Percentiles rank a stretch among this genome's conserved stretches.
These are phyloP conservation scores for Castanea sativa DNA, from an alignment of 306 rosid species.

Conservation along the genomic window DNA sequence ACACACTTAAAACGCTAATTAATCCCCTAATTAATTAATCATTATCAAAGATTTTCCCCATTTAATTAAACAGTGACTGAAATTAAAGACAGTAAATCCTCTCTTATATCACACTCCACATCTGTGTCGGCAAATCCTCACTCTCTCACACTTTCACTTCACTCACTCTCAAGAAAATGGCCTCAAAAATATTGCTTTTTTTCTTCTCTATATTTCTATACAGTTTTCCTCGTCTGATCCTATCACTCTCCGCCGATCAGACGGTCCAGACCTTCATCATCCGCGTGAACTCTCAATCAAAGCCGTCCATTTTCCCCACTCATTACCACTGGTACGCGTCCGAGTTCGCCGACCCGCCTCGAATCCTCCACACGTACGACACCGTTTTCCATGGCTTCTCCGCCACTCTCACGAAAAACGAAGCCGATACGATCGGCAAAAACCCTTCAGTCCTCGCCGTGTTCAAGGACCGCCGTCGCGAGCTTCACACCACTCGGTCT, in stretches of 20 bases:
- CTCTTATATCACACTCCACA: conserved; percentile 18
- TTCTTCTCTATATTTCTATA: conserved; percentile 19
- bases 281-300: conserved; percentile 51
- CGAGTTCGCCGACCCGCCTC: conserved; percentile 52
- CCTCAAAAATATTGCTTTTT: conserved; percentile 19
- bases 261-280: conserved; percentile 61
- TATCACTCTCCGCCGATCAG: conserved; percentile 5
- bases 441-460: conserved; percentile 75
- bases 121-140: not conserved
- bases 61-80: no score
- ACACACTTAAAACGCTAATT: not conserved
- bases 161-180: not conserved
- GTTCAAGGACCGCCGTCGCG: conserved; percentile 67
- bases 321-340: conserved; percentile 82
- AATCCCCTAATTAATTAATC: not conserved
- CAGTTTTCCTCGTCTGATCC: conserved; percentile 6
- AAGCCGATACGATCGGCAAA: conserved; percentile 31
- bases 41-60: not conserved
- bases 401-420: conserved; percentile 49
- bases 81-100: not conserved
- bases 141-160: conserved; percentile 10
- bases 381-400: conserved; percentile 91
- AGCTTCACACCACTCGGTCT: conserved; percentile 91
- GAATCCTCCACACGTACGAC: conserved; percentile 65
- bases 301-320: conserved; percentile 76